Evolutionary conservation across 2,329 filamentous ascomycete genomes (phyloP).

Genomic region (Venturia nashicola): DNA sequence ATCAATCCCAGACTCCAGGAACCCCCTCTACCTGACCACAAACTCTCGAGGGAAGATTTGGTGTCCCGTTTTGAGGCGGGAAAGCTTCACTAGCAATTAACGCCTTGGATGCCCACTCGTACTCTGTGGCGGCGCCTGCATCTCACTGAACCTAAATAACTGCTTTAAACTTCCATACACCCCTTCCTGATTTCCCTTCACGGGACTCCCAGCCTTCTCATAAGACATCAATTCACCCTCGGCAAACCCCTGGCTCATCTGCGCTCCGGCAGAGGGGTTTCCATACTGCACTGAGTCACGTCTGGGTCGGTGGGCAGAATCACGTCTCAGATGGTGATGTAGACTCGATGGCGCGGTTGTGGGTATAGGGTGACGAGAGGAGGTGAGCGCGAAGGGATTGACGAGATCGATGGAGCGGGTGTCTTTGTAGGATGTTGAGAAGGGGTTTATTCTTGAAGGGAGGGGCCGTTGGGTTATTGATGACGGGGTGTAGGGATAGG

Average conservation of each 20-base stretch:
- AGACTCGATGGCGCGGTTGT: slow-evolving; percentile 6
- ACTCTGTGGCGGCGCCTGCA: slow-evolving; percentile 14
- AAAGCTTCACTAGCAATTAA: neutral
- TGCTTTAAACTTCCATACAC: slow-evolving; percentile 24
- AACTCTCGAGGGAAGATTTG: neutral
- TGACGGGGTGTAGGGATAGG: slow-evolving; percentile 25
- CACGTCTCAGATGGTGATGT: neutral
- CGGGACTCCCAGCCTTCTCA: slow-evolving; percentile 16
- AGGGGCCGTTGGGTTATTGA: slow-evolving; percentile 18
- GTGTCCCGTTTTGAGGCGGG: neutral
- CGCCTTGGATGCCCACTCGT: neutral
- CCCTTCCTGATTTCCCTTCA: neutral
- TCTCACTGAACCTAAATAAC: slow-evolving; percentile 16
- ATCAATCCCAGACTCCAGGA: neutral
- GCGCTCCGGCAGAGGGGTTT: slow-evolving; percentile 17
- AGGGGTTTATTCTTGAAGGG: slow-evolving; percentile 21
- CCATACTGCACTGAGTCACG: neutral
- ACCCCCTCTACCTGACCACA: neutral
- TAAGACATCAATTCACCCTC: slow-evolving; percentile 25
- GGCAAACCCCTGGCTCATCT: slow-evolving; percentile 21
- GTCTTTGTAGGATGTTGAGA: slow-evolving; percentile 5
- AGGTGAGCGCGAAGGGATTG: slow-evolving; percentile 7
- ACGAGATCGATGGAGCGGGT: slow-evolving; percentile 10
- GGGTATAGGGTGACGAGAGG: neutral
- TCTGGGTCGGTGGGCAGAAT: slow-evolving; percentile 19